phyloP scores from a whole-genome alignment of 345 rosid species.

The Linum tenue region DNA sequence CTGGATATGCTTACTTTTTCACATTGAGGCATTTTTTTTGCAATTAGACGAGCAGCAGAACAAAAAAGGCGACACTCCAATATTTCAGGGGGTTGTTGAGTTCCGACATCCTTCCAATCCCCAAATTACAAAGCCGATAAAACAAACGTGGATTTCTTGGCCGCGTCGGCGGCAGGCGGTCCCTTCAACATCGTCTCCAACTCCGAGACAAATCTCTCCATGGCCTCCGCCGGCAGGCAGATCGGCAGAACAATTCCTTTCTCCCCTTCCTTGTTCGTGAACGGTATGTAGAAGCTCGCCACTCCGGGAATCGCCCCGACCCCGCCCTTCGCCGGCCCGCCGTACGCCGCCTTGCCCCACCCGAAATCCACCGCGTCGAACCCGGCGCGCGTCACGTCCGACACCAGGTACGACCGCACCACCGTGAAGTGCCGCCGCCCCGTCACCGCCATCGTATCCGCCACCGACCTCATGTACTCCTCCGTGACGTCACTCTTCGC shows the following conservation, averaged over 20 bases:
- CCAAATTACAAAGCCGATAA: not conserved
- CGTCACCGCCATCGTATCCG: constrained; percentile 34
- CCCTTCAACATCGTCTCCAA: not conserved
- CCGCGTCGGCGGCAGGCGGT: not conserved
- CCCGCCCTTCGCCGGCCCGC: constrained; percentile 9
- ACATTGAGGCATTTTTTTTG: too few relatives aligned
- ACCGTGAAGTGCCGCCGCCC: constrained; percentile 34
- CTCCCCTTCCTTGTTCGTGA: constrained; percentile 11
- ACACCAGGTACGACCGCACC: constrained; percentile 12
- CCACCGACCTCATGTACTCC: constrained; percentile 46
- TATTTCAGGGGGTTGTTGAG: too few relatives aligned
- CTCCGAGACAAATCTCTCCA: constrained; percentile 5
- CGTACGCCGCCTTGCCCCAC: constrained; percentile 15
- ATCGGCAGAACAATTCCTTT: constrained; percentile 10
- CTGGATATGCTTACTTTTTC: too few relatives aligned
- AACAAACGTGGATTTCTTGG: not conserved
- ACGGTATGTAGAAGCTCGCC: constrained; percentile 5
- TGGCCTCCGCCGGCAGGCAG: constrained; percentile 14
- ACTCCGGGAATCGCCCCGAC: not conserved
- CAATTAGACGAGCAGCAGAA: too few relatives aligned
- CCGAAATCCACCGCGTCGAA: constrained; percentile 17
- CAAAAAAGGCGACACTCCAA: too few relatives aligned
- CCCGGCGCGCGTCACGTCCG: not conserved
- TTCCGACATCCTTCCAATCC: too few relatives aligned
- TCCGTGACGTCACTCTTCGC: constrained; percentile 38